Evolutionary conservation across 2,329 filamentous ascomycete genomes (phyloP), one percentile per base, ranked within the genome.

Genomic region (Ophiostoma quercus): DNA sequence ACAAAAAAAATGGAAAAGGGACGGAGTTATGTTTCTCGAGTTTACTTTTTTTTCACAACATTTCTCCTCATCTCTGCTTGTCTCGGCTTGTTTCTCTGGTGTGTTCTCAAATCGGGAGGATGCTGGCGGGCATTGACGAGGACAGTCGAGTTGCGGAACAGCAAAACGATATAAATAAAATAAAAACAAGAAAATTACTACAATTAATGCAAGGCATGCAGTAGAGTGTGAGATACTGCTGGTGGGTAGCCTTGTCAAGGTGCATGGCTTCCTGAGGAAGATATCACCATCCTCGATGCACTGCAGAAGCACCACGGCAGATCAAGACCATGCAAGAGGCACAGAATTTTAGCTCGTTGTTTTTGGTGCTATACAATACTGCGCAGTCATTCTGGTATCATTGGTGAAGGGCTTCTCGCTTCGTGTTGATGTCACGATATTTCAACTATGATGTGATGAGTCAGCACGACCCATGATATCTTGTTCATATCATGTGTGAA

Each of bases 1-100:
- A 37, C 66, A 67, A 67, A 54, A 54, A 54, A 67, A 67, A 51
- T 29, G 25, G 37, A 67, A 67, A 67, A 54, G 47, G 47, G 66
- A 67, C 39, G 39, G 41, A 51, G 66, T 54, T 54, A 51, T 67
- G 51, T 54, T 54, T 51, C 47, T 67, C 32, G 29, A 51, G 41
- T 67, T 67, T 67, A 47, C 25, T 67, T 54, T 51, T 67, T 67
- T 67, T 29, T 19, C 63, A 66, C 43, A 34, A 67, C 22, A 43
- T 67, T 34, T n/a, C 32, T 47, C 14, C 12, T 66, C 41, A 25
- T 37, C 29, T 37, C 39, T 41, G 16, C 43, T 6, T 47, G 43
- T 19, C 16, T 25, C n/a, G 22, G 2, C 51, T 25, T 3, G 51
- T 57, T 1, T 47, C 16, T n/a, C 8, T 41, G 12, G 11, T 47